phyloP scores from a whole-genome alignment of 306 rosid species.

The Trifolium pratense region DNA sequence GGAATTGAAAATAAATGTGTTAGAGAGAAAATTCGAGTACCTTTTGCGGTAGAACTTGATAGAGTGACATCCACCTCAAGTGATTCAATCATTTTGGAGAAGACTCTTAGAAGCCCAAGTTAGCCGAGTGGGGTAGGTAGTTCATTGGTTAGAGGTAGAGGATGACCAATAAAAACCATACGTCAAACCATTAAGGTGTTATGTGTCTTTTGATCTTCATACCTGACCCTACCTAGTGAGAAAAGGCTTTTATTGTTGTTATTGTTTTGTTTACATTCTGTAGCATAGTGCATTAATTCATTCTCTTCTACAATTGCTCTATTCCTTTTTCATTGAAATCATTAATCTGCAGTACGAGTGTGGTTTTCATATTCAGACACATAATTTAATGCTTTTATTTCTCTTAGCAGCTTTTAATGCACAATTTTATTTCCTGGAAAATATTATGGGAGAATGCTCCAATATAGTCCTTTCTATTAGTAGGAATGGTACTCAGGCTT shows the following conservation, averaged over 20 bases:
- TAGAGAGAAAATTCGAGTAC: background rate
- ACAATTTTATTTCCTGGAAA: background rate
- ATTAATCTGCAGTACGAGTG: background rate
- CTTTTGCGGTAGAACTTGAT: slow-evolving; percentile 1
- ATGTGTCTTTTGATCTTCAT: background rate
- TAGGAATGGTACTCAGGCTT: background rate
- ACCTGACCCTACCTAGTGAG: background rate
- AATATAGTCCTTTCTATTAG: background rate
- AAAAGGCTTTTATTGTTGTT: background rate
- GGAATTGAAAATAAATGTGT: background rate
- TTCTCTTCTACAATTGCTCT: background rate
- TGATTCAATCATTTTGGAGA: background rate
- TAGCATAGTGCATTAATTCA: background rate
- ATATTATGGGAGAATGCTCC: background rate
- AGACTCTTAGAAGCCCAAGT: background rate
- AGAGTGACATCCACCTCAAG: background rate
- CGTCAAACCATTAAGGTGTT: background rate
- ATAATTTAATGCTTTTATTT: background rate
- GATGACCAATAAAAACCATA: background rate
- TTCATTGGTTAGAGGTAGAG: background rate
- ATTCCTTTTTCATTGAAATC: slow-evolving; percentile 1
- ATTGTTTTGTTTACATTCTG: background rate
- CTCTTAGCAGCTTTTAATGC: slow-evolving; percentile 1
- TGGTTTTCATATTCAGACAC: slow-evolving; percentile 6
- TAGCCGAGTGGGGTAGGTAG: slow-evolving; percentile 1